phyloP scores from a whole-genome alignment of 2,329 filamentous ascomycete species.

The Trichoderma cornu-damae region DNA sequence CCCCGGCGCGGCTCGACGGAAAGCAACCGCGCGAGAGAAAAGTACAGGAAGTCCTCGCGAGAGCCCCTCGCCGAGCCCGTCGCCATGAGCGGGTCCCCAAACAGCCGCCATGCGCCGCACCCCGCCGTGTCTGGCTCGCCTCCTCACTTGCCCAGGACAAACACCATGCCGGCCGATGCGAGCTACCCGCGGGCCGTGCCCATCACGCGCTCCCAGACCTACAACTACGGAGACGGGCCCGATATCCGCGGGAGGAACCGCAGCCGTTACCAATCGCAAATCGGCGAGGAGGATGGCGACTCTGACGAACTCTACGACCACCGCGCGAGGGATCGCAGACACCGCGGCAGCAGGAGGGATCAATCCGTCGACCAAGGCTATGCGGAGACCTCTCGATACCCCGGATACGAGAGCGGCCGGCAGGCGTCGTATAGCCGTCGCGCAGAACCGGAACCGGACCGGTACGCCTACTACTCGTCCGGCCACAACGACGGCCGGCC shows the following conservation, averaged over 20 bases:
- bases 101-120: conserved; percentile 28
- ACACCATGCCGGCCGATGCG: conserved; percentile 33
- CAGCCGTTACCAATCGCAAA: conserved; percentile 35
- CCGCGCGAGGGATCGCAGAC: conserved; percentile 30
- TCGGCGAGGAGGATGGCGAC: conserved; percentile 32
- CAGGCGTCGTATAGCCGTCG: conserved; percentile 30
- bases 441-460: conserved; percentile 24
- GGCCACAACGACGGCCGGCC: conserved; percentile 29
- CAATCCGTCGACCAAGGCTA: conserved; percentile 31
- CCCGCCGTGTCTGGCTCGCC: conserved; percentile 30
- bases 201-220: conserved; percentile 34
- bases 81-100: conserved; percentile 29
- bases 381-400: conserved; percentile 29
- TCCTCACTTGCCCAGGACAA: conserved; percentile 33
- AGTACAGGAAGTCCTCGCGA: conserved; percentile 31
- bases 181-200: conserved; percentile 29
- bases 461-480: conserved; percentile 25
- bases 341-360: conserved; percentile 34
- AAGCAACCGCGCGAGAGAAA: conserved; percentile 25
- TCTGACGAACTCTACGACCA: conserved; percentile 34
- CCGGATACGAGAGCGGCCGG: conserved; percentile 28
- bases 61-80: conserved; percentile 33
- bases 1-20: conserved; percentile 34
- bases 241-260: conserved; percentile 36
- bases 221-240: conserved; percentile 25